Conservation (phyloP, 768 basidiomycete species). For the Pisolithus microcarpus region DNA sequence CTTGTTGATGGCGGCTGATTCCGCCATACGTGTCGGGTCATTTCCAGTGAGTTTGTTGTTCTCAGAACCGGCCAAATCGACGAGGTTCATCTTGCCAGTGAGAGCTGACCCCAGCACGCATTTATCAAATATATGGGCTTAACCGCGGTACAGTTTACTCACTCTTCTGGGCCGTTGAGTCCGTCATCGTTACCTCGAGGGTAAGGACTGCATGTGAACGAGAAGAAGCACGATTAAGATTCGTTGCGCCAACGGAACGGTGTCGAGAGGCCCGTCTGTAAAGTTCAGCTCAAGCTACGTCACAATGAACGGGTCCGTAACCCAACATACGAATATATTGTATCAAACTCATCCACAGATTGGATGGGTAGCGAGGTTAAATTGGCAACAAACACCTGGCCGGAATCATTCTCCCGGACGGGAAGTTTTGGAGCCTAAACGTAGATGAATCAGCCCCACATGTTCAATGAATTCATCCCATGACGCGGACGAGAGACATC, state of each 20-base stretch:
- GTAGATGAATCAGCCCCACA: background rate
- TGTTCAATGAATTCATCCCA: background rate
- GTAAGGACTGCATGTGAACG: constrained; percentile 85
- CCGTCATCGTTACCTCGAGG: constrained; percentile 55
- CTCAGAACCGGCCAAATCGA: constrained; percentile 87
- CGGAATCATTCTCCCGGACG: constrained; percentile 45
- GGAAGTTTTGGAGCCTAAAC: constrained; percentile 47
- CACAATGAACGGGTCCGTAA: background rate
- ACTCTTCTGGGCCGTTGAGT: constrained; percentile 51
- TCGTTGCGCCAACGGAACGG: constrained; percentile 81
- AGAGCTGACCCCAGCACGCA: constrained; percentile 36
- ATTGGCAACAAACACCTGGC: constrained; percentile 51
- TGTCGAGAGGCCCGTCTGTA: constrained; percentile 65
- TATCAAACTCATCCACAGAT: constrained; percentile 42
- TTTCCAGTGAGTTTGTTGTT: constrained; percentile 91
- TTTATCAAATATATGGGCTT: background rate
- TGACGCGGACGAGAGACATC: background rate
- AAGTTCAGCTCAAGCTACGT: background rate
- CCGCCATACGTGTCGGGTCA: constrained; percentile 79
- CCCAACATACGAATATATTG: constrained; percentile 37
- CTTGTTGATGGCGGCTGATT: constrained; percentile 86
- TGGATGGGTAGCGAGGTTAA: constrained; percentile 33
- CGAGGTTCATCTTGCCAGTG: constrained; percentile 75
- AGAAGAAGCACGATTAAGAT: constrained; percentile 77
- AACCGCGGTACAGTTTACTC: constrained; percentile 12